Evolutionary conservation across 2,329 filamentous ascomycete species (phyloP).

Genomic region (Fusarium avenaceum): DNA sequence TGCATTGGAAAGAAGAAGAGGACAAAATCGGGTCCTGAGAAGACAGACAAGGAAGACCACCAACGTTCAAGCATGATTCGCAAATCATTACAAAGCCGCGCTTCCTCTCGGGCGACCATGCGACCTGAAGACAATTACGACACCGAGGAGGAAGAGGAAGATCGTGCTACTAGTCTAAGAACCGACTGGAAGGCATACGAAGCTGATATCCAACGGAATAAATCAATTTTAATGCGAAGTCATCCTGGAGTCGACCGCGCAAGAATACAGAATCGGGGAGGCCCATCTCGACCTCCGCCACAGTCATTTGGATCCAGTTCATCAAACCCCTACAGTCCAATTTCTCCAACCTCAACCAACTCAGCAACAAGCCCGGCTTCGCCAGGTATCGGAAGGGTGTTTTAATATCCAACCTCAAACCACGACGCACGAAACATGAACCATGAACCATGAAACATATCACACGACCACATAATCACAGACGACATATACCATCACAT

Average conservation of each 20-base stretch:
- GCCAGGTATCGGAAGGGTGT: conserved; percentile 29
- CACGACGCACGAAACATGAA: conserved; percentile 2
- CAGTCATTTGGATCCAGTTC: conserved; percentile 36
- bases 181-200: conserved; percentile 59
- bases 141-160: conserved; percentile 44
- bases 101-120: conserved; percentile 40
- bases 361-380: conserved; percentile 25
- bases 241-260: conserved; percentile 50
- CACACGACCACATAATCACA: conserved; percentile 1
- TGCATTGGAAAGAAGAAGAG: conserved; percentile 44
- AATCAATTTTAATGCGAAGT: conserved; percentile 46
- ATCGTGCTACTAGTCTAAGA: conserved; percentile 39
- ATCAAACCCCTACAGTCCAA: conserved; percentile 33
- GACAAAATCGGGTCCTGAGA: conserved; percentile 30
- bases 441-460: conserved; percentile 3
- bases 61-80: conserved; percentile 59
- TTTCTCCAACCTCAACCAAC: conserved; percentile 30
- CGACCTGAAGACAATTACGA: conserved; percentile 31
- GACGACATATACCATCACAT: conserved; percentile 15
- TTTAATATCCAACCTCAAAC: conserved; percentile 9
- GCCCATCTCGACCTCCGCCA: conserved; percentile 23
- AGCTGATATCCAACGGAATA: conserved; percentile 52
- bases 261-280: conserved; percentile 15
- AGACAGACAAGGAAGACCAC: conserved; percentile 53
- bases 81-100: conserved; percentile 58